Evolutionary conservation across 228 moss, liverwort and hornwort species (phyloP), one percentile per base, ranked within the genome.

Genomic region (Sphagnum magellanicum): DNA sequence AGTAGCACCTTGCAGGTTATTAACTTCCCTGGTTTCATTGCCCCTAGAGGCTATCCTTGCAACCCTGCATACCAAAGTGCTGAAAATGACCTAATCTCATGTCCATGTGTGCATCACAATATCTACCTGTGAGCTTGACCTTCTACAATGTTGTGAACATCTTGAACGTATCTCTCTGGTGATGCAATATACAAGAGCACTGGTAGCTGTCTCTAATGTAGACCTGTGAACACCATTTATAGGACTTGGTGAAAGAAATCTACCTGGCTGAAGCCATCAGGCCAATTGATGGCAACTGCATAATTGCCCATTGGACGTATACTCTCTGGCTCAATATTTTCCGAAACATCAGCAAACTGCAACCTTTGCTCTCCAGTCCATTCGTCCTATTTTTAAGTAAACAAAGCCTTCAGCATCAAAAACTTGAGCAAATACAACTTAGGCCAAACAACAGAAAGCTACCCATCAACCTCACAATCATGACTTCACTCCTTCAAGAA

Each of bases 301-400:
- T 93, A 97, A 76, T 97, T 97, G 70, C 97, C 97, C 91, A 97
- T 97, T 8, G 93, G 87, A 77, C 91, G 86, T 77, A 93, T 87
- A 69, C 90, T 91, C 79, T 88, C 90, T 49, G 97, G 93, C 74
- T 90, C 85, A 65, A 97, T 87, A 70, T 82, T 83, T 59, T 97
- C 93, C 3, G 83, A 32, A 70, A 97, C 66, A 71, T 97, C 97
- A 51, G 65, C 71, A 60, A 87, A 91, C 32, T 75, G 84, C 53
- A 97, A 59, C 72, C 75, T 79, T 70, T 97, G 96, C 76, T 93
- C 89, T 61, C 96, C 97, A 59, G 97, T 85, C 97, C 97, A 97
- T 76, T 97, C 93, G 73, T 97, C 93, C 95, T 95, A 74, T 71
- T 50, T 50, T 52, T 73, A 55, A 59, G 6, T 48, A 32, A 32